phyloP scores from a whole-genome alignment of 176 grass and related monocot species.

The Hsuehochloa calcarea region DNA sequence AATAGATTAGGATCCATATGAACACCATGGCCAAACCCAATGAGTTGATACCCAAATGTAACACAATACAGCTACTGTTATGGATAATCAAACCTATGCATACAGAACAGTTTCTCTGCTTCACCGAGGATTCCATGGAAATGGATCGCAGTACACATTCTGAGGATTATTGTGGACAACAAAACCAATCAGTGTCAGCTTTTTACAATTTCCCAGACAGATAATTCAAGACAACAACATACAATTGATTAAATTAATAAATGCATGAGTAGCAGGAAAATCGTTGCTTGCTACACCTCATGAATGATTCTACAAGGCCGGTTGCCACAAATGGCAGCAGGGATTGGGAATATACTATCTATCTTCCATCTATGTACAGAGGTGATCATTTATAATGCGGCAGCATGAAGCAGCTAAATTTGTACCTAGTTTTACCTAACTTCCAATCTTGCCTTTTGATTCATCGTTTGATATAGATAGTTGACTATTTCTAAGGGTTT shows the following conservation, averaged over 20 bases:
- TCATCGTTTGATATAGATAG: neutral
- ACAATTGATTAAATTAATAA: constrained; percentile 31
- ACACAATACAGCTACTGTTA: neutral
- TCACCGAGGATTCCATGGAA: neutral
- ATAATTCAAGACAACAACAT: constrained; percentile 2
- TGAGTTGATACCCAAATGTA: neutral
- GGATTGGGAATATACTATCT: constrained; percentile 14
- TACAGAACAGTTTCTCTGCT: neutral
- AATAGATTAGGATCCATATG: neutral
- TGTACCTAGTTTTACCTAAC: constrained; percentile 20
- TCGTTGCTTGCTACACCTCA: constrained; percentile 30
- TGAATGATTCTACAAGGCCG: constrained; percentile 38
- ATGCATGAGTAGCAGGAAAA: constrained; percentile 17
- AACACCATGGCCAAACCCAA: neutral
- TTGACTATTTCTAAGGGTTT: constrained; percentile 4
- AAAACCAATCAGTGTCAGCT: neutral
- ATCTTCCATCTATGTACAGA: constrained; percentile 43
- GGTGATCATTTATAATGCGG: neutral
- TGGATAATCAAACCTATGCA: neutral
- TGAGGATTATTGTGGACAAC: neutral
- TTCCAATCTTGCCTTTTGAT: constrained; percentile 10
- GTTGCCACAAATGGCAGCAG: constrained; percentile 22
- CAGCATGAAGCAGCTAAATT: neutral
- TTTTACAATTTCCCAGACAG: neutral
- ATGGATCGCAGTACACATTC: neutral